phyloP scores from a whole-genome alignment of 2,329 filamentous ascomycete genomes.

The Aspergillus hiratsukae region DNA sequence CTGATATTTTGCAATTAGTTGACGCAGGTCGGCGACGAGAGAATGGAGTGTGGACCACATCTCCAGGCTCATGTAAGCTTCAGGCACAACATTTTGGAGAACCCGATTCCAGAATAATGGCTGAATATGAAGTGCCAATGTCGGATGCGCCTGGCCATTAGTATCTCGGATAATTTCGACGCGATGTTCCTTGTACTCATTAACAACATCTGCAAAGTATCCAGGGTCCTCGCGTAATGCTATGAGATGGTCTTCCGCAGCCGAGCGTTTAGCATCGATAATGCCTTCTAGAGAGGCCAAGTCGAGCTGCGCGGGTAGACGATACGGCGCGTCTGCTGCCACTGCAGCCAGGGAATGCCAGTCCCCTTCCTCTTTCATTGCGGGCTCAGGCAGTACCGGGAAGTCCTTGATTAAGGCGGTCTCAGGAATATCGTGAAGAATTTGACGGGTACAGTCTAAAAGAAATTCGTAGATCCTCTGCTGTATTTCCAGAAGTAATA shows the following conservation, averaged over 20 bases:
- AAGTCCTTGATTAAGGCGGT: conserved; percentile 23
- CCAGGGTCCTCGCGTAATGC: conserved; percentile 53
- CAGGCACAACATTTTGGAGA: neutral
- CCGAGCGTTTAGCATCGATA: conserved; percentile 37
- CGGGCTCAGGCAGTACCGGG: conserved; percentile 39
- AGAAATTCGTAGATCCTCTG: conserved; percentile 48
- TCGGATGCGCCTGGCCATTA: conserved; percentile 17
- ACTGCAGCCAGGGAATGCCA: conserved; percentile 38
- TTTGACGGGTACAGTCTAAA: conserved; percentile 32
- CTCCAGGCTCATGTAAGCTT: conserved; percentile 5
- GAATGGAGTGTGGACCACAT: neutral
- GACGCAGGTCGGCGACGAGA: neutral
- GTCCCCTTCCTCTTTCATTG: conserved; percentile 20
- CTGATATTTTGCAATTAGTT: conserved; percentile 2
- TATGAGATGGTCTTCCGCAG: conserved; percentile 52
- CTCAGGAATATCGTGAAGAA: conserved; percentile 48
- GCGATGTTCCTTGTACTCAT: conserved; percentile 46
- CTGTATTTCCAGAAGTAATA: conserved; percentile 51
- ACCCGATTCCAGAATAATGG: conserved; percentile 2
- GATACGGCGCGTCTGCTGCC: conserved; percentile 50
- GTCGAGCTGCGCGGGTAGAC: conserved; percentile 45
- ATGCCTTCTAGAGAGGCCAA: conserved; percentile 43
- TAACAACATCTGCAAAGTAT: conserved; percentile 48
- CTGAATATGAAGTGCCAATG: neutral
- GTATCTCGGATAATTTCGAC: conserved; percentile 42